These are phyloP conservation scores for Fraxinus americana DNA, from an alignment of 257 asterid genomes.

Conservation along the genomic window DNA sequence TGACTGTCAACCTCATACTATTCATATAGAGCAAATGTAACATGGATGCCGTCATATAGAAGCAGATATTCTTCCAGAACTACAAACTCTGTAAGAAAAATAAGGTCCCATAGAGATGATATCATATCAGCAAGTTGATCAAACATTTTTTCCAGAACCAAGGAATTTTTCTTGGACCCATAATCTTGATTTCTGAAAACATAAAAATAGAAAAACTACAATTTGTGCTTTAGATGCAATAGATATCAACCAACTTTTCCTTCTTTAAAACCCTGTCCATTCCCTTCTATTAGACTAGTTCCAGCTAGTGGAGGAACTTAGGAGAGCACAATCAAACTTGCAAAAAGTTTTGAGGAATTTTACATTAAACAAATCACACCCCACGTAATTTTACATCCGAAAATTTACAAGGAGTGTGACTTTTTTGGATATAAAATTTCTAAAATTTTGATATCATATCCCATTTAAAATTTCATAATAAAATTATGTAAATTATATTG, in stretches of 20 bases:
- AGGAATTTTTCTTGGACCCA: conserved; percentile 6
- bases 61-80: conserved; percentile 1
- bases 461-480: too few relatives aligned
- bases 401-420: too few relatives aligned
- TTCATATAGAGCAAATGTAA: conserved; percentile 7
- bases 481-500: too few relatives aligned
- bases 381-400: too few relatives aligned
- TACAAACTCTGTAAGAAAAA: conserved; percentile 7
- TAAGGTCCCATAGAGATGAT: conserved; percentile 5
- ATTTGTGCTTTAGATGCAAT: background rate
- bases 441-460: too few relatives aligned
- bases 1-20: background rate
- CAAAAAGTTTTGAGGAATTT: too few relatives aligned
- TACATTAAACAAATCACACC: too few relatives aligned
- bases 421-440: too few relatives aligned
- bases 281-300: conserved; percentile 12
- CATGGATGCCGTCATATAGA: background rate
- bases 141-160: background rate
- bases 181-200: conserved; percentile 11
- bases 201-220: background rate
- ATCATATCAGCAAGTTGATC: background rate
- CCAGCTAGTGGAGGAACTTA: background rate
- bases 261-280: background rate
- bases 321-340: too few relatives aligned
- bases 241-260: background rate